Evolutionary conservation across 305 asterid genomes (phyloP), one percentile per base, ranked within the genome.

Genomic region (Salvia sclarea): DNA sequence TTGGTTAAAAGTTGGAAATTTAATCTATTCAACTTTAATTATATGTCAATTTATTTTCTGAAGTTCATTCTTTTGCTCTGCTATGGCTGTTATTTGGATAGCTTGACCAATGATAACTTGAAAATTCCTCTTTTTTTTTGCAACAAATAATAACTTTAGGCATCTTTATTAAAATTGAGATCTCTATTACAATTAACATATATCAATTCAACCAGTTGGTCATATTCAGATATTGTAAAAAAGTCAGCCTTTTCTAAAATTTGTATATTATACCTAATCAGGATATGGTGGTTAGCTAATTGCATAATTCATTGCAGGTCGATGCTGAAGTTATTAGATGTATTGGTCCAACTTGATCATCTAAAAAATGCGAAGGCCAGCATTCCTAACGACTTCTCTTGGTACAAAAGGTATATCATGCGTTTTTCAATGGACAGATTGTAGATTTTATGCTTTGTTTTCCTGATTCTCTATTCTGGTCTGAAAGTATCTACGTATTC

Each of bases 361-460:
- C 95, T 94, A 45, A 94, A 94, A 81, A 91, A 94, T 82, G 99
- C 98, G 3, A 94, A 94, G 83, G 97, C 99, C 66, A 94, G 99
- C 82, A 94, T 94, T 74, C 97, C 96, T 69, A 94, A 94, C 82
- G 99, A 94, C 79, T 94, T 94, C 64, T 91, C 98, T 80, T 94
- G 99, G 99, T 94, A 94, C 83, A 94, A 94, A 79, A 91, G 99
- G 99, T 90, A 85, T 69, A 75, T 17, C 33, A 33, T 70, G 74
- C 20, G 57, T 18, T 56, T 53, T 50, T 38, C 48, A 30, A 61
- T 14, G 31, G 60, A 13, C 16, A 25, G 21, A 25, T 40, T 17
- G 47, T 35, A 41, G 45, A 49, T 47, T 65, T 33, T 52, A 48
- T 65, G 49, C 17, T 10, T 47, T 30, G 5, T 30, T 3, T 45